phyloP scores from a whole-genome alignment of 805 yeast genomes.

The Candida jianshihensis region DNA sequence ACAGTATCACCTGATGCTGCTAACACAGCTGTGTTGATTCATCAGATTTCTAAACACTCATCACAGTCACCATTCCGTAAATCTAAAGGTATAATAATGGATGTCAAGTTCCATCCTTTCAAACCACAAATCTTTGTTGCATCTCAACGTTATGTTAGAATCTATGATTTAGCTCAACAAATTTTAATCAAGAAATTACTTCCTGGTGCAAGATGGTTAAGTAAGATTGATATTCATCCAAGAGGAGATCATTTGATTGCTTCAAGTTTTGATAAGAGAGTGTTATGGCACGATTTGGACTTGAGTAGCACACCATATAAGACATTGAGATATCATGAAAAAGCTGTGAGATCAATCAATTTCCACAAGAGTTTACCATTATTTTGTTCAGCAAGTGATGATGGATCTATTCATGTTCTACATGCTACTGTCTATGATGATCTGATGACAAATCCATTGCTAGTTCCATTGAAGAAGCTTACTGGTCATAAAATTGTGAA shows the following conservation, averaged over 20 bases:
- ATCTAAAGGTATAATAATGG: slow-evolving; percentile 90
- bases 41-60: slow-evolving; percentile 88
- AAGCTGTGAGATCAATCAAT: slow-evolving; percentile 82
- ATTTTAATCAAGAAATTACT: slow-evolving; percentile 71
- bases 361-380: slow-evolving; percentile 88
- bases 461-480: slow-evolving; percentile 92
- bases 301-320: slow-evolving; percentile 86
- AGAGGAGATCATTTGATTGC: slow-evolving; percentile 92
- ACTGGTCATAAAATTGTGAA: slow-evolving; percentile 79
- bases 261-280: slow-evolving; percentile 89
- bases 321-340: slow-evolving; percentile 89
- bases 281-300: slow-evolving; percentile 96
- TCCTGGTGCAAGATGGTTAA: slow-evolving; percentile 96
- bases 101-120: slow-evolving; percentile 95
- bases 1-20: slow-evolving; percentile 94
- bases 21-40: slow-evolving; percentile 83
- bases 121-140: slow-evolving; percentile 91
- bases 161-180: slow-evolving; percentile 88
- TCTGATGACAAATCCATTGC: slow-evolving; percentile 87
- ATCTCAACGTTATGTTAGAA: slow-evolving; percentile 85
- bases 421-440: slow-evolving; percentile 96
- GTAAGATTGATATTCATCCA: slow-evolving; percentile 89
- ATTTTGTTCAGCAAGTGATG: slow-evolving; percentile 93
- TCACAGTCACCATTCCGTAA: slow-evolving; percentile 94
- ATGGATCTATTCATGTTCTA: slow-evolving; percentile 88